Evolutionary conservation across 1,284 basidiomycete genomes (phyloP), one percentile per base, ranked within the genome.

Genomic region (Athelia psychrophila): DNA sequence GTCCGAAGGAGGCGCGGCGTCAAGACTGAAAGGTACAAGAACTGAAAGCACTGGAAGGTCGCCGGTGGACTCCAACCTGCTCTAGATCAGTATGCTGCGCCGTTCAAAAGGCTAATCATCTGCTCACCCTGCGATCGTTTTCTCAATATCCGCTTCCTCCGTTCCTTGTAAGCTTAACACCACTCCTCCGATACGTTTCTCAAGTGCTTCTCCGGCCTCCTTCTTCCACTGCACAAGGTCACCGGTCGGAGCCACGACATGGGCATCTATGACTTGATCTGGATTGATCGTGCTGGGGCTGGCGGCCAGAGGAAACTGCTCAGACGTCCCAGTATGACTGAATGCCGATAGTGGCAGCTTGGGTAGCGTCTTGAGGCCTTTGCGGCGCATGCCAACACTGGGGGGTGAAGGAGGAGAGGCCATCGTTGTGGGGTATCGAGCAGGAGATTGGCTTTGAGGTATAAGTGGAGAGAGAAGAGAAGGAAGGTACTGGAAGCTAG

Each of bases 321-420:
- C 88, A 24, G 77, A 77, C 1, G 81, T 78, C 52, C 81, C 81
- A 3, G 83, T 84, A 0, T 85, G 80, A 22, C 75, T 80, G 62
- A 91, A 91, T 0, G 82, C 88, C 13, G 86, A 88, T 30, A 83
- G 64, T 0, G 88, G 88, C 16, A 91, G 79, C 44, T 74, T 78
- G 9, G 88, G 88, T 6, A 83, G 79, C 9, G 77, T 68, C 62
- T 83, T 88, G 30, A 75, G 75, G 22, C 77, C 80, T 64, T 80
- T 88, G 59, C 84, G 81, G 6, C 44, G 5, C 58, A 82, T 79
- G 4, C 64, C 63, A 32, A 69, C 71, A 48, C 76, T 68, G 48
- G 74, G 71, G 18, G 78, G 76, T 20, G 76, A 64, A 50, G 66
- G 54, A 61, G 74, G 38, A 42, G 38, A 18, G 38, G 8, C n/a